Evolutionary conservation across 2,329 filamentous ascomycete species (phyloP).

Genomic region (Scedosporium dehoogii): DNA sequence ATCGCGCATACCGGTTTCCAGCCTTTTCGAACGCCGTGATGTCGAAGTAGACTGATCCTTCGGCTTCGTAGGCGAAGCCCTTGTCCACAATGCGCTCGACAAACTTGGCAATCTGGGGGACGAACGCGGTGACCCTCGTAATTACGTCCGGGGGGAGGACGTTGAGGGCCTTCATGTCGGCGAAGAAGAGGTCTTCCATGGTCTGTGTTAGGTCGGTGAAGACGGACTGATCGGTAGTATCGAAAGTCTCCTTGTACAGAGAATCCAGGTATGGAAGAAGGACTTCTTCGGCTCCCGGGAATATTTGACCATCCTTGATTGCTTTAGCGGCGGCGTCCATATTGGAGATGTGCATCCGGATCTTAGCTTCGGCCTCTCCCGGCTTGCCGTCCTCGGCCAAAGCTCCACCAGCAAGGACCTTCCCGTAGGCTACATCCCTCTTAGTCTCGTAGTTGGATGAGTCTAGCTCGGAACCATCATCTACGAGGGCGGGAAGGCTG

Average conservation of each 20-base stretch:
- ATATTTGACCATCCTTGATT: constrained; percentile 37
- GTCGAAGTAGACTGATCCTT: constrained; percentile 92
- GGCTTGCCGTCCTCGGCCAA: constrained; percentile 47
- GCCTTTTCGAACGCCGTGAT: constrained; percentile 75
- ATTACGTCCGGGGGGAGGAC: constrained; percentile 72
- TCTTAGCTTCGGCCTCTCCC: constrained; percentile 72
- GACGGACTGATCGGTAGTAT: constrained; percentile 56
- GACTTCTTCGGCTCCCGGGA: constrained; percentile 52
- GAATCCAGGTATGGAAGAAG: constrained; percentile 76
- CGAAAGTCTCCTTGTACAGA: constrained; percentile 50
- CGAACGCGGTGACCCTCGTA: constrained; percentile 87
- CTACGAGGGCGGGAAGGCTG: constrained; percentile 42
- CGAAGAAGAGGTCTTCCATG: constrained; percentile 80
- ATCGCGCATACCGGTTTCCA: constrained; percentile 74
- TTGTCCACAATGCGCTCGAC: constrained; percentile 76
- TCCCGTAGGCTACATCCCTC: constrained; percentile 42
- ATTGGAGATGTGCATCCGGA: constrained; percentile 78
- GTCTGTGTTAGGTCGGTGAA: constrained; percentile 79
- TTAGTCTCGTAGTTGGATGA: constrained; percentile 38
- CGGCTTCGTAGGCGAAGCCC: constrained; percentile 71
- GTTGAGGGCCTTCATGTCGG: constrained; percentile 81
- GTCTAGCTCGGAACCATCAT: constrained; percentile 31
- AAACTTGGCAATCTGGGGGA: constrained; percentile 76
- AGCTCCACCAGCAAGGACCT: constrained; percentile 44
- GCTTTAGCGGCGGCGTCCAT: constrained; percentile 41